A percentile compares a stretch with the other conserved stretches of the same genome.
phyloP scores from a whole-genome alignment of 73 alveolate genomes.

The Durusdinium trenchii region DNA sequence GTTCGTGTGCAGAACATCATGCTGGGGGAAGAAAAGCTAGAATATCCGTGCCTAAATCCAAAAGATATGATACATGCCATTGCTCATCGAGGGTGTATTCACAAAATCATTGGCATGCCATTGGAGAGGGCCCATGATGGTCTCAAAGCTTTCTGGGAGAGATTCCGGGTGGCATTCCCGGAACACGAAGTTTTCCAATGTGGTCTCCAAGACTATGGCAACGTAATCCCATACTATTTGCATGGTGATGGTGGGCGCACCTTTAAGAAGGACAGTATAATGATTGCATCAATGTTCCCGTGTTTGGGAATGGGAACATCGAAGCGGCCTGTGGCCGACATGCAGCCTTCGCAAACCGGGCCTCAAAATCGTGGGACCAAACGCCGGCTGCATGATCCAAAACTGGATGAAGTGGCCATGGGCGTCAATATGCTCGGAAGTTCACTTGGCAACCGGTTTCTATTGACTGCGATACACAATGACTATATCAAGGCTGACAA shows the following conservation, averaged over 20 bases:
- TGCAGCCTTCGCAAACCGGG: neutral
- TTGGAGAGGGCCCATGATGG: neutral
- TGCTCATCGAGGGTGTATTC: neutral
- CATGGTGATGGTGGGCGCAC: slow-evolving; percentile 1
- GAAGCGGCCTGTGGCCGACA: neutral
- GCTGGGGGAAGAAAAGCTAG: neutral
- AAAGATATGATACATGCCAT: neutral
- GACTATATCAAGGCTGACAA: neutral
- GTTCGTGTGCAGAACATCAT: neutral
- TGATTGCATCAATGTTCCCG: neutral
- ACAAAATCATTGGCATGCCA: slow-evolving; percentile 12
- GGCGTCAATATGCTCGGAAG: slow-evolving; percentile 40
- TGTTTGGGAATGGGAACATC: neutral
- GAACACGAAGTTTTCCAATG: neutral
- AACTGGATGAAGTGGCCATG: neutral
- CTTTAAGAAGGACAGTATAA: neutral
- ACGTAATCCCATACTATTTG: neutral
- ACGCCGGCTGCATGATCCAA: neutral
- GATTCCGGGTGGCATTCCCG: neutral
- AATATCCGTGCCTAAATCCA: neutral
- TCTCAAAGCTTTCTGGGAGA: neutral
- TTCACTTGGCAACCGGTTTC: neutral
- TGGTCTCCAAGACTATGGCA: too few relatives aligned
- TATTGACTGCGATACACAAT: slow-evolving; percentile 33
- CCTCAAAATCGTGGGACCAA: neutral